phyloP scores from a whole-genome alignment of 768 basidiomycete genomes.

The Phlebiopsis flavidoalba region DNA sequence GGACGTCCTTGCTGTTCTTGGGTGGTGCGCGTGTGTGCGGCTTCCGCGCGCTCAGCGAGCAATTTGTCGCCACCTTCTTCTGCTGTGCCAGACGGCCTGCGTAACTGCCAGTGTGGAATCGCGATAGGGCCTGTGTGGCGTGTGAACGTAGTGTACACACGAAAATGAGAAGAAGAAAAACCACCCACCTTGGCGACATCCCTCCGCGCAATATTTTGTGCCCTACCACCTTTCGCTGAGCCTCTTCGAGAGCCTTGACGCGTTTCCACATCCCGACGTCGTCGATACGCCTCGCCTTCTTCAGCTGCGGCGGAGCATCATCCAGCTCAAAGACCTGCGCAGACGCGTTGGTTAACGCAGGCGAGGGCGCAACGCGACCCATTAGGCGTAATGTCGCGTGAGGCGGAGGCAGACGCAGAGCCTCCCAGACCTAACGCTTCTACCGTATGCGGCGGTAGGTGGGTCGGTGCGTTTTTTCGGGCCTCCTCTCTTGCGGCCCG shows the following conservation, averaged over 20 bases:
- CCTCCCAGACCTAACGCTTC: slow-evolving; percentile 40
- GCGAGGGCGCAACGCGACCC: slow-evolving; percentile 70
- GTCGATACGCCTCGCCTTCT: slow-evolving; percentile 73
- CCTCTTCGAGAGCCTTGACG: slow-evolving; percentile 72
- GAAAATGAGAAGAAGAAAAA: neutral
- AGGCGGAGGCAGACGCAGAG: slow-evolving; percentile 48
- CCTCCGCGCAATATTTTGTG: slow-evolving; percentile 76
- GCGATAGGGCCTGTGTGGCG: slow-evolving; percentile 66
- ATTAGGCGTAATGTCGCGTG: slow-evolving; percentile 67
- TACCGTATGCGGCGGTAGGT: slow-evolving; percentile 45
- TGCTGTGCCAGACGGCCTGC: slow-evolving; percentile 62
- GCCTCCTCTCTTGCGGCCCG: slow-evolving; percentile 50
- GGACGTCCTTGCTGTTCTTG: slow-evolving; percentile 76
- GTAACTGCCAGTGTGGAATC: slow-evolving; percentile 45
- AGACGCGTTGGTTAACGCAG: slow-evolving; percentile 46
- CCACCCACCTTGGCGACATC: slow-evolving; percentile 74
- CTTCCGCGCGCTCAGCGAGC: slow-evolving; percentile 72
- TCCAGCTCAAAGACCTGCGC: slow-evolving; percentile 69
- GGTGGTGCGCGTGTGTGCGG: slow-evolving; percentile 63
- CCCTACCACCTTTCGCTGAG: slow-evolving; percentile 89
- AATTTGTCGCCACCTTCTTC: slow-evolving; percentile 65
- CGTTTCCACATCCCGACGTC: slow-evolving; percentile 68
- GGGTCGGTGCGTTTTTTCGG: slow-evolving; percentile 51
- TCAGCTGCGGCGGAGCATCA: slow-evolving; percentile 64
- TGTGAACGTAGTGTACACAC: neutral